These are phyloP conservation scores for Coemansia sp. DNA, from an alignment of 371 early-diverging fungal genomes.

Conservation along the genomic window DNA sequence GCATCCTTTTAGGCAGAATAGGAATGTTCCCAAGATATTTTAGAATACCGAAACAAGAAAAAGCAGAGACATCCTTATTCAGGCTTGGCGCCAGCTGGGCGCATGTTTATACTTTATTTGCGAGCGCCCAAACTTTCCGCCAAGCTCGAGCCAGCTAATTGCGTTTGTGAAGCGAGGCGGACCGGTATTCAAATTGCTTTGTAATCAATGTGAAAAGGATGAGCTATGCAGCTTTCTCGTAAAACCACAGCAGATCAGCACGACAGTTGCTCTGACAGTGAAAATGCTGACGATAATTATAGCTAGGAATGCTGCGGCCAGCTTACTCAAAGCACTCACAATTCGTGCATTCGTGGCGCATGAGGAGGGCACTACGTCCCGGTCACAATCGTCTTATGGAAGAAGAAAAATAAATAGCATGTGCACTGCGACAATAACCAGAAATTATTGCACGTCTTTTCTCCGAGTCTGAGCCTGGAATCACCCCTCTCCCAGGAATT, in stretches of 20 bases:
- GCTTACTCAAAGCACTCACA: constrained; percentile 26
- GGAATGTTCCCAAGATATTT: not conserved
- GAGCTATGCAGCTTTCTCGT: not conserved
- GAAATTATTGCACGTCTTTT: not conserved
- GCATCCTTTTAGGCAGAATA: not conserved
- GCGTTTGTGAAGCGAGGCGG: too few species aligned
- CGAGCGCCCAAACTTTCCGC: not conserved
- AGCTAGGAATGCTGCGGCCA: constrained; percentile 12
- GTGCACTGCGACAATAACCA: not conserved
- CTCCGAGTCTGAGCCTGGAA: constrained; percentile 2
- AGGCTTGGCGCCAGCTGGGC: not conserved
- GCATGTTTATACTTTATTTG: not conserved
- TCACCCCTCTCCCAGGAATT: constrained; percentile 1
- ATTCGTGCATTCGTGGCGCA: constrained; percentile 5
- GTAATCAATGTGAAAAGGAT: not conserved
- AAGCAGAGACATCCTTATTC: not conserved
- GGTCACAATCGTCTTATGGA: not conserved
- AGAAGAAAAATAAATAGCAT: not conserved
- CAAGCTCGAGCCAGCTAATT: not conserved
- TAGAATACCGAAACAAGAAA: not conserved
- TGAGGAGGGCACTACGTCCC: not conserved
- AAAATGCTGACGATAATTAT: not conserved
- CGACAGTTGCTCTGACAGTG: not conserved
- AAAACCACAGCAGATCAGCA: not conserved
- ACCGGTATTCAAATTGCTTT: constrained; percentile 1